phyloP scores from a whole-genome alignment of 139 green algal genomes.

The Desmodesmus armatus region DNA sequence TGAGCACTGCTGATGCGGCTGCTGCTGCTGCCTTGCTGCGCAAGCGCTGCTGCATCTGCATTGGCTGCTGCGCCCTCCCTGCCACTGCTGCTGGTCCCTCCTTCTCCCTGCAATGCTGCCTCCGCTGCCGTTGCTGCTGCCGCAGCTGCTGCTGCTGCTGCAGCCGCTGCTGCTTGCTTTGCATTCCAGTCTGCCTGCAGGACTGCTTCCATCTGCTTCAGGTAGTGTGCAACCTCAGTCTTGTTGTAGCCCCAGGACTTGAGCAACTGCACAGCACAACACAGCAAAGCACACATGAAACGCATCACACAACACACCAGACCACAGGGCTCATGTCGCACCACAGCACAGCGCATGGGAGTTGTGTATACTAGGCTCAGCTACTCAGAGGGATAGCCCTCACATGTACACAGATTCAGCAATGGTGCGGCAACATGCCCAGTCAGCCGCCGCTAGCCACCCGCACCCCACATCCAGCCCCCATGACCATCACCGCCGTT shows the following conservation, averaged over 20 bases:
- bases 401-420: not conserved
- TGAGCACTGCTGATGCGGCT: not conserved
- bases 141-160: not conserved
- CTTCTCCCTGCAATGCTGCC: not conserved
- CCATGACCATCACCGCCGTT: not conserved
- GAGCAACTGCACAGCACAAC: conserved; percentile 16
- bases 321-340: not conserved
- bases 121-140: not conserved
- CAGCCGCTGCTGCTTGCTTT: conserved; percentile 22
- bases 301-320: not conserved
- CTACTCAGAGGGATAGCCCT: too few species aligned
- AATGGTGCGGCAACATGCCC: not conserved
- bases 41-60: not conserved
- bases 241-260: conserved; percentile 37
- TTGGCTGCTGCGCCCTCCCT: not conserved
- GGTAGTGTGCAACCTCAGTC: conserved; percentile 24
- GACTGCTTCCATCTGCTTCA: conserved; percentile 19
- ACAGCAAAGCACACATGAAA: not conserved
- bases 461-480: not conserved
- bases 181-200: conserved; percentile 18
- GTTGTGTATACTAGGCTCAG: too few species aligned
- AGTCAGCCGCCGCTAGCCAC: not conserved
- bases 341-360: not conserved
- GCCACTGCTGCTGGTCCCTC: not conserved
- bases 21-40: not conserved